phyloP scores from a whole-genome alignment of 169 alveolate genomes.

The Toxoplasma gondii region DNA sequence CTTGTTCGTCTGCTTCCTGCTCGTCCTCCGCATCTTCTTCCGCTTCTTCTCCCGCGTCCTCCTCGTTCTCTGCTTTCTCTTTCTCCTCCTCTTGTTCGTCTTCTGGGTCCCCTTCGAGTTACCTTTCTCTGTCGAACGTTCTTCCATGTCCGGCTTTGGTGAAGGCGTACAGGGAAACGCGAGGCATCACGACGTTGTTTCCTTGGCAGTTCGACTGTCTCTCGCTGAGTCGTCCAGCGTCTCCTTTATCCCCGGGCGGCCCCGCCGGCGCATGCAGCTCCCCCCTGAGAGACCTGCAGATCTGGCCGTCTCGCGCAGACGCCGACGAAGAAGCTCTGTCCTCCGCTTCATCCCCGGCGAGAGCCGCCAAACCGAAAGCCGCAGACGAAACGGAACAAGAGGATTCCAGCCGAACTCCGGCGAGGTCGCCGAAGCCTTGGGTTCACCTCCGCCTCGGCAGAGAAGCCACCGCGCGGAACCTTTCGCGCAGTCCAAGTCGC shows the following conservation, averaged over 20 bases:
- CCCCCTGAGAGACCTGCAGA: not conserved
- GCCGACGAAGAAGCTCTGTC: not conserved
- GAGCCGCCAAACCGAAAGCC: no score
- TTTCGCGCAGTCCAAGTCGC: no score
- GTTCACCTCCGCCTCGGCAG: no score
- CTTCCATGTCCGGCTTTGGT: slow-evolving; percentile 34
- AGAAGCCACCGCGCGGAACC: no score
- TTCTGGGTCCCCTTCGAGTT: not conserved
- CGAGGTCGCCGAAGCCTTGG: no score
- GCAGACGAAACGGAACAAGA: no score
- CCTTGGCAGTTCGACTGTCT: slow-evolving; percentile 77
- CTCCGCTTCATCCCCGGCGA: no score
- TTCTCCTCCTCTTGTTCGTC: not conserved
- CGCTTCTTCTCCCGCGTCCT: not conserved
- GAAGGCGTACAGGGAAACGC: not conserved
- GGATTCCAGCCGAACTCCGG: not conserved
- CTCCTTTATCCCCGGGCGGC: not conserved
- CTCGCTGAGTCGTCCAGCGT: slow-evolving; percentile 50
- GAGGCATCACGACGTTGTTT: slow-evolving; percentile 40
- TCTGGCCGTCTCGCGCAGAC: not conserved
- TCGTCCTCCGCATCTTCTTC: not conserved
- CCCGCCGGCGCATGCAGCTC: not conserved
- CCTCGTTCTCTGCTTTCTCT: slow-evolving; percentile 1
- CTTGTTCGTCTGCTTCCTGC: not conserved
- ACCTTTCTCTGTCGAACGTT: not conserved